Conservation (phyloP, 805 yeast species). For the Barnettozyma populi region DNA sequence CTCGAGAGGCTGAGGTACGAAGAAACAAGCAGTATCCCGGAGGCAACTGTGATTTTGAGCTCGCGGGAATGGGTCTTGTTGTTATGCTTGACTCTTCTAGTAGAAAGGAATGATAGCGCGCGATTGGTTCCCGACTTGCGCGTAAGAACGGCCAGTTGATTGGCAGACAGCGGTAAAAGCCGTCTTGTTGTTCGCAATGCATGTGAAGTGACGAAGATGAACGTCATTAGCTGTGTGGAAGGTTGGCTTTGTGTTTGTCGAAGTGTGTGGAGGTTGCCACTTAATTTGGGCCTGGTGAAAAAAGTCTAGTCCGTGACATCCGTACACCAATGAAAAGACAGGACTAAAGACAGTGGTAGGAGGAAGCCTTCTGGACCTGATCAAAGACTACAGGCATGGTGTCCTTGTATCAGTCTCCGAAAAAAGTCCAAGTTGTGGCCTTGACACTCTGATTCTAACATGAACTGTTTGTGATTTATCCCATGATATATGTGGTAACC, state of each 20-base stretch:
- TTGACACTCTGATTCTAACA: too few species aligned
- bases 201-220: constrained; percentile 6
- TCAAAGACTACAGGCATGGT: too few species aligned
- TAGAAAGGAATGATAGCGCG: neutral
- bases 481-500: too few species aligned
- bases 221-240: constrained; percentile 1
- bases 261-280: neutral
- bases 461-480: too few species aligned
- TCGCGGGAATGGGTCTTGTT: constrained; percentile 10
- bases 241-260: neutral
- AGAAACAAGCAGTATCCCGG: constrained; percentile 25
- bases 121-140: neutral
- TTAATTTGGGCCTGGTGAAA: neutral
- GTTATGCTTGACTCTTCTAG: neutral
- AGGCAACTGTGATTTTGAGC: constrained; percentile 24
- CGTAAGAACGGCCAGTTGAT: neutral
- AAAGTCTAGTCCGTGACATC: neutral
- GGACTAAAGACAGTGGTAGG: too few species aligned
- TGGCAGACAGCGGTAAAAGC: neutral
- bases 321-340: neutral
- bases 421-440: too few species aligned
- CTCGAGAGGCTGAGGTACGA: constrained; percentile 23
- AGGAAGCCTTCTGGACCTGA: too few species aligned
- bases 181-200: constrained; percentile 5
- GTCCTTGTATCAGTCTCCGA: too few species aligned